Base-by-base conservation (phyloP, 1,139 yeast genomes). In the Debaryomyces sp. region DNA sequence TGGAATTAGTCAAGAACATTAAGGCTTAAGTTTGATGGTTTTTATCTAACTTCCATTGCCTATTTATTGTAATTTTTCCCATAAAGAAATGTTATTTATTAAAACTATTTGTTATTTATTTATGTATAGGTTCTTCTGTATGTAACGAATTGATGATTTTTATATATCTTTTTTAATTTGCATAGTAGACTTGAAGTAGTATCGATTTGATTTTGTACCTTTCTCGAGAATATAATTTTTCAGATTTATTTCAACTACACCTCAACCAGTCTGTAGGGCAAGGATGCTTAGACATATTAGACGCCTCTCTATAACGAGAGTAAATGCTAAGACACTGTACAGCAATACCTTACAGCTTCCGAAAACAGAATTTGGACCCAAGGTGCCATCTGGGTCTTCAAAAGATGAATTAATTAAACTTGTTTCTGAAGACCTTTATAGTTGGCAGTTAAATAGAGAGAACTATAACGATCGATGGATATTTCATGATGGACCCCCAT, bases 401-500 rank as follows among this genome's bases (percentile, higher is more conserved):
- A 57, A 70, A 15, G 51, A 58, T 10, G 40, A 46, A n/a, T 58
- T 75, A 24, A 63, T 73, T 2, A 50, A 60, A n/a, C 49, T 56
- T 24, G 56, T 72, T 3, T 62, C 75, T 24, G 59, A 61, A 37
- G 64, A 64, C 7, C 58, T 76, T 38, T 75, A 74, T 51, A 43
- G 60, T 8, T 70, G 78, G 77, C 82, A 62, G 56, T 50, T 49
- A 4, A 34, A 57, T 18, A 52, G 66, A 38, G 48, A 56, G 8
- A 29, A 52, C 15, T 40, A 55, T 41, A 60, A 68, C 1, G 66
- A 71, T 24, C 55, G 73, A n/a, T 90, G 89, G 56, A 77, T 87
- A 1, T 71, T 94, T 4, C 98, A 92, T 57, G 99, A 94, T 68
- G 99, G 99, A 0, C 99, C 99, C 0, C 99, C 99, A 0, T 94